Percentiles rank a stretch among this genome's conserved stretches.
These are phyloP conservation scores for Sambucus nigra DNA, from an alignment of 129 eudicot genomes.

Conservation along the genomic window DNA sequence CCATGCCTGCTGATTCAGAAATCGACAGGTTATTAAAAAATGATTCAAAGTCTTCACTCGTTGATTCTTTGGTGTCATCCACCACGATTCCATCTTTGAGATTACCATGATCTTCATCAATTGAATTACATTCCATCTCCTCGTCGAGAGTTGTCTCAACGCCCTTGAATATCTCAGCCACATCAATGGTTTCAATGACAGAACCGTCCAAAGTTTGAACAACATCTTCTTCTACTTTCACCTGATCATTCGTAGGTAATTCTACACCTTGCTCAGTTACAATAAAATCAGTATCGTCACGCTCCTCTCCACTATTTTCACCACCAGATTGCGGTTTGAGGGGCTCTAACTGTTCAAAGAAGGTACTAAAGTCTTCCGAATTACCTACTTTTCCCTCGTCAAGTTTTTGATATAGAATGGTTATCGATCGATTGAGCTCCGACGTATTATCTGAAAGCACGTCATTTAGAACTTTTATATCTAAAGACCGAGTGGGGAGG, in stretches of 20 bases:
- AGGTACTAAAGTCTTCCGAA: slow-evolving; percentile 13
- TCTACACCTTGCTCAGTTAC: slow-evolving; percentile 47
- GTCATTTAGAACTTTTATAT: slow-evolving; percentile 20
- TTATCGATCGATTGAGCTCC: slow-evolving; percentile 30
- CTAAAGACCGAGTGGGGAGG: slow-evolving; percentile 21
- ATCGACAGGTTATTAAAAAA: slow-evolving; percentile 21
- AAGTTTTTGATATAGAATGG: slow-evolving; percentile 46
- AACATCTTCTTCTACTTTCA: slow-evolving; percentile 8
- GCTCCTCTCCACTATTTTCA: slow-evolving; percentile 12
- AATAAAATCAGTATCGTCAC: slow-evolving; percentile 24
- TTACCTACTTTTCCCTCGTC: slow-evolving; percentile 29
- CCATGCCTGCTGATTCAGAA: slow-evolving; percentile 19
- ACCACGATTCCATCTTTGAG: slow-evolving; percentile 2
- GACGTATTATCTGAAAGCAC: slow-evolving; percentile 19
- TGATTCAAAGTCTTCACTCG: slow-evolving; percentile 28
- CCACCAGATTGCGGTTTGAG: slow-evolving; percentile 3
- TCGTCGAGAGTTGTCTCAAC: too few relatives aligned
- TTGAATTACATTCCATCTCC: slow-evolving; percentile 2
- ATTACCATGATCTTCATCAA: too few relatives aligned
- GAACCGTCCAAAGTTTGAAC: slow-evolving; percentile 21
- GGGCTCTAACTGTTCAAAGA: slow-evolving; percentile 12
- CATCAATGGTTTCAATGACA: slow-evolving; percentile 43
- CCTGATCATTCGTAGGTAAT: slow-evolving; percentile 9
- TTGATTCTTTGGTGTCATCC: slow-evolving; percentile 22
- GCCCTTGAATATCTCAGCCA: slow-evolving; percentile 42